A percentile compares a stretch with the other conserved stretches of the same genome.
phyloP scores from a whole-genome alignment of 2,329 filamentous ascomycete genomes.

The Pseudopithomyces chartarum region DNA sequence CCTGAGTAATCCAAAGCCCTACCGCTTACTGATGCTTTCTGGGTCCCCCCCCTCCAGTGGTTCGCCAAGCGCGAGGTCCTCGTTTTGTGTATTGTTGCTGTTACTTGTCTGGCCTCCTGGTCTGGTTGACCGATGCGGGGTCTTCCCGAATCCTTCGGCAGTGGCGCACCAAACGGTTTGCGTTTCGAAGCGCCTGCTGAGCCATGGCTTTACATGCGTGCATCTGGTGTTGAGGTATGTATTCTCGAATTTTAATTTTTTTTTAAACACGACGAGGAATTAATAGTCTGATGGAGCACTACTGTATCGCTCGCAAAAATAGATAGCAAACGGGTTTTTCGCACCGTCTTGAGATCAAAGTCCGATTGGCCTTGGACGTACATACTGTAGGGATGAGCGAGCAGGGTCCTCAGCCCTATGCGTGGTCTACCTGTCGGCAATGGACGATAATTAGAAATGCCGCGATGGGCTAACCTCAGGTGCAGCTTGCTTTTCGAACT shows the following conservation, averaged over 20 bases:
- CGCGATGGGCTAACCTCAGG: not conserved
- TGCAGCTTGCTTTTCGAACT: no score
- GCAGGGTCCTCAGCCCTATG: not conserved
- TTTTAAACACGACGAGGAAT: not conserved
- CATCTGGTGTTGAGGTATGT: not conserved
- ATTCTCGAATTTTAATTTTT: not conserved
- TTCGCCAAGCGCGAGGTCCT: constrained; percentile 19
- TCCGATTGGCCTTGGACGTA: not conserved
- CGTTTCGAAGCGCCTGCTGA: constrained; percentile 22
- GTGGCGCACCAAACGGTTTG: constrained; percentile 9
- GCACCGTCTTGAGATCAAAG: not conserved
- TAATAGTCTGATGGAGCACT: not conserved
- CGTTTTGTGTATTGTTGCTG: constrained; percentile 5
- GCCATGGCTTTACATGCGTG: constrained; percentile 5
- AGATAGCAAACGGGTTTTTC: not conserved
- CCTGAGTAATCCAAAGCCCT: constrained; percentile 14
- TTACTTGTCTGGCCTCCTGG: constrained; percentile 11
- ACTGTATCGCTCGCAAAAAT: not conserved
- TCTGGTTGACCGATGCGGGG: constrained; percentile 19
- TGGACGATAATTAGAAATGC: not conserved
- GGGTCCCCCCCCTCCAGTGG: constrained; percentile 3
- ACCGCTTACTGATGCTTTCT: constrained; percentile 18
- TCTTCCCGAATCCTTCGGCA: constrained; percentile 18
- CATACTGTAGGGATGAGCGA: not conserved
- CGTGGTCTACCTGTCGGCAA: not conserved